These are phyloP conservation scores for Crithidia expoeki DNA, from an alignment of 208 protist genomes.

Conservation along the genomic window DNA sequence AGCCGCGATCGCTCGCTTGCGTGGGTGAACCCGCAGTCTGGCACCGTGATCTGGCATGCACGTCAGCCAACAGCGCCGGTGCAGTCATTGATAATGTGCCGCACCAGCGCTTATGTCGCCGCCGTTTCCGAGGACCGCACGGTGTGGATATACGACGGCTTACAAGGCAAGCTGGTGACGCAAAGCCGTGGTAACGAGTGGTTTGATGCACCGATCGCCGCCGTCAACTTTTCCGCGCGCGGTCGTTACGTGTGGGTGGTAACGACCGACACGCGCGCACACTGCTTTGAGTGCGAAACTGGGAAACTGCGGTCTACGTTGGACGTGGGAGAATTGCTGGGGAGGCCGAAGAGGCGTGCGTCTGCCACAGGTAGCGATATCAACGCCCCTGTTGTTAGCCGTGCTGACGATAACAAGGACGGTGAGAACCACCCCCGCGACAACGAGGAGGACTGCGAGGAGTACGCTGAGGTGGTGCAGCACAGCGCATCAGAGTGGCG, in stretches of 20 bases:
- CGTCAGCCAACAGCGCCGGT: constrained; percentile 40
- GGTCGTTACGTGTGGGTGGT: constrained; percentile 77
- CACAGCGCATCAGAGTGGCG: constrained; percentile 16
- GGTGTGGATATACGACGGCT: constrained; percentile 74
- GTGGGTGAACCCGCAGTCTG: constrained; percentile 46
- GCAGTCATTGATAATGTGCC: constrained; percentile 26
- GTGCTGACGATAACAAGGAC: background rate
- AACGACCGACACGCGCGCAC: constrained; percentile 62
- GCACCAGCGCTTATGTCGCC: constrained; percentile 73
- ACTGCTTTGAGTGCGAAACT: constrained; percentile 77
- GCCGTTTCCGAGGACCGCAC: constrained; percentile 69
- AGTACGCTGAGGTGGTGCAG: background rate
- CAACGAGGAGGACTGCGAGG: background rate
- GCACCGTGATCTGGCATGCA: constrained; percentile 38
- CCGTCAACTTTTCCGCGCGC: constrained; percentile 61
- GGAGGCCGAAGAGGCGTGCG: background rate
- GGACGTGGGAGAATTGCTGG: constrained; percentile 39
- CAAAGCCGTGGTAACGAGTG: constrained; percentile 42
- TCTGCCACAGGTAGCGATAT: background rate
- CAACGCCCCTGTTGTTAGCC: background rate
- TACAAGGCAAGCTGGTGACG: constrained; percentile 65
- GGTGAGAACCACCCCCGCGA: no score
- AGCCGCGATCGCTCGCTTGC: constrained; percentile 66
- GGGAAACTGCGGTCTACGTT: constrained; percentile 48
- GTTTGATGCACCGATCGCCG: constrained; percentile 61